Conservation (phyloP, 495 filamentous ascomycete species). For the Aspergillus haitiensis region DNA sequence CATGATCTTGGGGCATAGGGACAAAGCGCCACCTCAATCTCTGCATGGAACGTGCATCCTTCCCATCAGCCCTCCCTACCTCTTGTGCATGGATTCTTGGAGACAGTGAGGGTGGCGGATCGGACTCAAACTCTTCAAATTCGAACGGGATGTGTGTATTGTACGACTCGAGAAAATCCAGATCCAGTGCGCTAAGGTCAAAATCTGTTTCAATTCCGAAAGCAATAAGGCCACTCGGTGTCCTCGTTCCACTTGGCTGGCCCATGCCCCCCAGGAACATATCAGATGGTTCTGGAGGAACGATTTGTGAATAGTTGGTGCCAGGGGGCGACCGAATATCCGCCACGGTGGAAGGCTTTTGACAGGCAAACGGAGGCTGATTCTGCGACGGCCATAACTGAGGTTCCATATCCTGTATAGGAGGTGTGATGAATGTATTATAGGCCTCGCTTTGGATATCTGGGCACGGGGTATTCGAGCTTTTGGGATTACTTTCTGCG, state of each 20-base stretch:
- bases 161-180: slow-evolving; percentile 2
- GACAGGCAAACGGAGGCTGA: neutral
- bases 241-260: neutral
- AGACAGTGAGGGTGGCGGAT: neutral
- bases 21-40: neutral
- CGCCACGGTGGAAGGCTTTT: neutral
- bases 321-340: neutral
- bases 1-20: neutral
- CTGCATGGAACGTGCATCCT: neutral
- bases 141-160: neutral
- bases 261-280: neutral
- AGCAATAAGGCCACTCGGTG: neutral
- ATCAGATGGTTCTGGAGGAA: neutral
- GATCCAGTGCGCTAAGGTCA: slow-evolving; percentile 4
- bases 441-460: too few species aligned
- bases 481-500: neutral
- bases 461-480: neutral
- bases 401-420: neutral
- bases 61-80: neutral
- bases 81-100: neutral
- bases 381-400: neutral
- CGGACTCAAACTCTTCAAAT: neutral
- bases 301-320: neutral
- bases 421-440: neutral
- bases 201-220: neutral